Base-by-base conservation (phyloP, 352 stramenopile species). In the Pythium brachiatum region DNA sequence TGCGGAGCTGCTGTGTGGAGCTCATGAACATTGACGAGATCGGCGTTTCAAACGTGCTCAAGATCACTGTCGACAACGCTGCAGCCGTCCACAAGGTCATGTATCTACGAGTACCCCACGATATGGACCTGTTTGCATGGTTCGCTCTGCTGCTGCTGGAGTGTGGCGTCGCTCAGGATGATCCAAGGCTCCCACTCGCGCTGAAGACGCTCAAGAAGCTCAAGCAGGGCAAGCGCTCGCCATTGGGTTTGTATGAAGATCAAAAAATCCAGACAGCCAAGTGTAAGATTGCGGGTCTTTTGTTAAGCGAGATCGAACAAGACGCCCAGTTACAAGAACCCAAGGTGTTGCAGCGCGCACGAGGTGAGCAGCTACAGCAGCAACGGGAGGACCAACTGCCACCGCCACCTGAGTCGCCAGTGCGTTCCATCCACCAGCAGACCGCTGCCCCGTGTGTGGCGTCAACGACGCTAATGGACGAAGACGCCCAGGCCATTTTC, bases 141-240 rank as follows among this genome's bases (percentile, higher is more conserved):
- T 89, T 83, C 43, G 62, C 72, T 11, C 55, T 88, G 38, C 57
- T 90, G 2, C 66, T 73, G 6, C 69, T 90, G 34, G 81, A 90
- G 60, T 74, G 72, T 9, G 72, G 54, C 1, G 53, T 90, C 38
- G 72, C 76, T 0, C 77, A 83, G 56, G 75, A 79, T 59, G 81
- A 75, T 20, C 16, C 60, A 0, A 53, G 32, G 29, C 86, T 78
- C 32, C 70, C 79, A 7, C 53, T 90, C 25, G 44, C 86, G 1
- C 20, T 55, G 3, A 61, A 70, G 15, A 69, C 44, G 36, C 55
- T 64, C 60, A 70, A 70, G 1, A 68, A 61, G 9, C 46, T 56
- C 21, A 66, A 76, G 56, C 53, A 61, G 7, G 54, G 44, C 20
- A 46, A 20, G 26, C 39, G 62, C 8, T 62, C 62, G 9, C 53